Conservation (phyloP, 176 grass and related monocot genomes). For the Carex scoparia region DNA sequence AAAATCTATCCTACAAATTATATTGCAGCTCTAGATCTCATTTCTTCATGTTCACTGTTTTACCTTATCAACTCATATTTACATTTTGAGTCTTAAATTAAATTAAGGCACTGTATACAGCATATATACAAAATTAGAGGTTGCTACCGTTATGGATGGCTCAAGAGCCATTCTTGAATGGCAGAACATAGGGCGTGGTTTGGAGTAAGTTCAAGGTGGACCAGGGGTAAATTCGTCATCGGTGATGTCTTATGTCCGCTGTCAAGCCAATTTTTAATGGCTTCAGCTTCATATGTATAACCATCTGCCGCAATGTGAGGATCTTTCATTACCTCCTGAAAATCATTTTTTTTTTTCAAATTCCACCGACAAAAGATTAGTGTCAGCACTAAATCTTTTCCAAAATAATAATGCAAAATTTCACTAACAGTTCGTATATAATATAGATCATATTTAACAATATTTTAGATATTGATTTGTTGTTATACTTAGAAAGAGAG, state of each 20-base stretch:
- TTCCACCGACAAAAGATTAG: neutral
- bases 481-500: no score
- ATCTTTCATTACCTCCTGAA: slow-evolving; percentile 72
- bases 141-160: neutral
- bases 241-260: slow-evolving; percentile 50
- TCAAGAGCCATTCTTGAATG: slow-evolving; percentile 45
- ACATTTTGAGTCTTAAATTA: neutral
- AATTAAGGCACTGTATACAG: no score
- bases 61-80: neutral
- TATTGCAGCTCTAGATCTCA: neutral
- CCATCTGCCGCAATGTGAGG: slow-evolving; percentile 68
- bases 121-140: neutral
- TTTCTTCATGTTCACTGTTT: neutral
- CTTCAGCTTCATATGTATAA: slow-evolving; percentile 67
- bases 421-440: no score
- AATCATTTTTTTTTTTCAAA: slow-evolving; percentile 3
- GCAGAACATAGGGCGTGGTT: slow-evolving; percentile 55
- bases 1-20: neutral
- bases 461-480: no score
- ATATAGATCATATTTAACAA: no score
- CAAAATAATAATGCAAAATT: neutral
- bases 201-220: slow-evolving; percentile 36
- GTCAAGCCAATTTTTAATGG: slow-evolving; percentile 64
- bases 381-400: neutral
- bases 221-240: slow-evolving; percentile 54